Percentiles rank a stretch among this genome's conserved stretches.
Conservation (phyloP, 2,329 filamentous ascomycete species). For the Trichoderma harzianum region DNA sequence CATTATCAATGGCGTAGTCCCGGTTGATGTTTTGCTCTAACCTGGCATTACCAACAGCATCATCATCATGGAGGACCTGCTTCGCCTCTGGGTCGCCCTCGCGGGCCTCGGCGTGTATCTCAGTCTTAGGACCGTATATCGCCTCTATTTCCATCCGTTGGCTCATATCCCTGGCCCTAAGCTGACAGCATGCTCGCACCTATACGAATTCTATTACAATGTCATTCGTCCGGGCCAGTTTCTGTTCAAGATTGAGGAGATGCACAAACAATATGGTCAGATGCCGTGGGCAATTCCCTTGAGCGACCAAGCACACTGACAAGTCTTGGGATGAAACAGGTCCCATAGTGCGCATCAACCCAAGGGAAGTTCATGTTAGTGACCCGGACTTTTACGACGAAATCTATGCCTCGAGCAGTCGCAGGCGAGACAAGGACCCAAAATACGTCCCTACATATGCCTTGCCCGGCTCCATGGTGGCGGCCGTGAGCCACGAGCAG, state of each 20-base stretch:
- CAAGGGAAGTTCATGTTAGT: conserved; percentile 32
- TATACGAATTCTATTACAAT: conserved; percentile 31
- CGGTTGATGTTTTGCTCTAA: not conserved
- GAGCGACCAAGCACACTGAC: not conserved
- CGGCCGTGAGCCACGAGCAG: conserved; percentile 19
- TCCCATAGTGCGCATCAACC: conserved; percentile 34
- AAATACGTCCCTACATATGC: conserved; percentile 8
- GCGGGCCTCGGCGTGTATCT: not conserved
- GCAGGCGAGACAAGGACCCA: conserved; percentile 16
- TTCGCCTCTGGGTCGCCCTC: not conserved
- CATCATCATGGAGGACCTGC: not conserved
- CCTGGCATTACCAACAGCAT: not conserved
- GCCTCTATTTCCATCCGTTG: conserved; percentile 32
- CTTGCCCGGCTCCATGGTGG: conserved; percentile 14
- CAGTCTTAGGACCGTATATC: conserved; percentile 24
- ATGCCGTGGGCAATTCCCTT: too few relatives aligned
- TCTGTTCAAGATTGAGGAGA: conserved; percentile 25
- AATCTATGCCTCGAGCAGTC: conserved; percentile 24
- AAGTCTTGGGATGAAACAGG: conserved; percentile 18
- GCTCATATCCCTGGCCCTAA: conserved; percentile 31
- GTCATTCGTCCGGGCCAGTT: conserved; percentile 26
- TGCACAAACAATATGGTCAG: conserved; percentile 32
- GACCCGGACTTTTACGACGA: conserved; percentile 27
- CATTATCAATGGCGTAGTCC: not conserved
- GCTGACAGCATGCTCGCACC: conserved; percentile 25